A percentile compares a stretch with the other conserved stretches of the same genome.
phyloP scores from a whole-genome alignment of 257 asterid species.

The Solanum appendiculatum region DNA sequence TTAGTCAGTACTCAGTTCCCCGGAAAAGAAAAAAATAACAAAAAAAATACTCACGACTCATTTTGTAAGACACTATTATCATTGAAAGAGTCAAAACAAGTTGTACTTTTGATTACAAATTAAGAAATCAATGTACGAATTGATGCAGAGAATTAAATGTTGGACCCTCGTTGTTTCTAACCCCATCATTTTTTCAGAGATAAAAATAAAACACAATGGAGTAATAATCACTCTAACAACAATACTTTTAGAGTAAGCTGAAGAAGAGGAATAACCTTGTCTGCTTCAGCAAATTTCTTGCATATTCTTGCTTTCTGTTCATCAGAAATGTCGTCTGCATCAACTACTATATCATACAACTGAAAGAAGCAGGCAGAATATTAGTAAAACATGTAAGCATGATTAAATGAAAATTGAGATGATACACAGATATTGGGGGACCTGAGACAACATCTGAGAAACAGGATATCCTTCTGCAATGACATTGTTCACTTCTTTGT shows the following conservation, averaged over 20 bases:
- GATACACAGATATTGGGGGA: slow-evolving; percentile 11
- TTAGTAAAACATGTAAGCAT: slow-evolving; percentile 15
- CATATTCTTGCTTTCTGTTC: slow-evolving; percentile 82
- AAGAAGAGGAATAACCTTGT: slow-evolving; percentile 44
- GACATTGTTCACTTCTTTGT: too few relatives aligned
- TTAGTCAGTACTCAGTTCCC: background rate
- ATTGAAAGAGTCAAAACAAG: background rate
- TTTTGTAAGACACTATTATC: background rate
- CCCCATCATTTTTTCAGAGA: background rate
- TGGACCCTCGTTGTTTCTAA: background rate
- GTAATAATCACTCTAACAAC: background rate
- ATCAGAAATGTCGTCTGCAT: slow-evolving; percentile 58
- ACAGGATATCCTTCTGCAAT: too few relatives aligned
- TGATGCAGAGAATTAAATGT: background rate
- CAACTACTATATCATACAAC: slow-evolving; percentile 64
- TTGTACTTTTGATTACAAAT: background rate
- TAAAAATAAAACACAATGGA: background rate
- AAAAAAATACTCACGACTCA: background rate
- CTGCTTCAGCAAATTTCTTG: slow-evolving; percentile 87
- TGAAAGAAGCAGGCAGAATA: slow-evolving; percentile 27
- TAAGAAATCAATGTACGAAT: background rate
- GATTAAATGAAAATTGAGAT: background rate
- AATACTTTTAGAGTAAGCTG: background rate
- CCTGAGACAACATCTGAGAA: slow-evolving; percentile 89
- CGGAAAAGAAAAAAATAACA: background rate